phyloP scores from a whole-genome alignment of 1,139 yeast species.

The Kodamaea suecica region DNA sequence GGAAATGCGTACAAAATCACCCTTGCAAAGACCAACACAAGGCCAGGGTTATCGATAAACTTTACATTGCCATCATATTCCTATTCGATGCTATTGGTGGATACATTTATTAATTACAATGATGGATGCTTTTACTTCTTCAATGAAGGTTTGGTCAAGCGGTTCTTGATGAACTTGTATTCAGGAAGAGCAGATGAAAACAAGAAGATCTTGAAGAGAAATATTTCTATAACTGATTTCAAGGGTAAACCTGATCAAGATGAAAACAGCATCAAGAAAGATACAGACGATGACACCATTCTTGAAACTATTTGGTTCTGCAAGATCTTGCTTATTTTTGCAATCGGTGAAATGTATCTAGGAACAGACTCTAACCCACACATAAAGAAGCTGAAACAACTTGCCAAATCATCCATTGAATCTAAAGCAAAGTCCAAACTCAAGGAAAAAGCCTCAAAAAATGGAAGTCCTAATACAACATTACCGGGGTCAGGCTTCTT shows the following conservation, averaged over 20 bases:
- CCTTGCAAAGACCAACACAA: constrained; percentile 62
- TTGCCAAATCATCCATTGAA: constrained; percentile 13
- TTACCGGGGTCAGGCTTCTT: constrained; percentile 77
- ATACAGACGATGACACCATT: constrained; percentile 54
- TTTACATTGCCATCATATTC: constrained; percentile 74
- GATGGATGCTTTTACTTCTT: constrained; percentile 86
- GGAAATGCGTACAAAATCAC: constrained; percentile 73
- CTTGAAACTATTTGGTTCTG: constrained; percentile 80
- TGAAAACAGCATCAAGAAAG: constrained; percentile 43
- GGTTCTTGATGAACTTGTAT: constrained; percentile 59
- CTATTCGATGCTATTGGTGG: constrained; percentile 71
- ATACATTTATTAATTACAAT: constrained; percentile 72
- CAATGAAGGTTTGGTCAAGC: constrained; percentile 74
- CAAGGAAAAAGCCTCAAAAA: constrained; percentile 11
- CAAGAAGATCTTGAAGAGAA: constrained; percentile 38
- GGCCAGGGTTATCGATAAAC: constrained; percentile 66
- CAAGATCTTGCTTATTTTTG: constrained; percentile 69
- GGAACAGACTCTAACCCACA: constrained; percentile 60
- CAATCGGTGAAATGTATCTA: constrained; percentile 81
- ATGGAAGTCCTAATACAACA: constrained; percentile 29
- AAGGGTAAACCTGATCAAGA: constrained; percentile 31
- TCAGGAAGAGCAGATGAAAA: constrained; percentile 44
- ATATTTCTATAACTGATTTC: constrained; percentile 28
- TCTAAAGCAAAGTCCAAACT: constrained; percentile 11
- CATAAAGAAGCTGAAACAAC: constrained; percentile 24